A percentile compares a stretch with the other conserved stretches of the same genome.
Evolutionary conservation across 164 flowering plant genomes (phyloP).

Genomic region (Echeveria elegans): DNA sequence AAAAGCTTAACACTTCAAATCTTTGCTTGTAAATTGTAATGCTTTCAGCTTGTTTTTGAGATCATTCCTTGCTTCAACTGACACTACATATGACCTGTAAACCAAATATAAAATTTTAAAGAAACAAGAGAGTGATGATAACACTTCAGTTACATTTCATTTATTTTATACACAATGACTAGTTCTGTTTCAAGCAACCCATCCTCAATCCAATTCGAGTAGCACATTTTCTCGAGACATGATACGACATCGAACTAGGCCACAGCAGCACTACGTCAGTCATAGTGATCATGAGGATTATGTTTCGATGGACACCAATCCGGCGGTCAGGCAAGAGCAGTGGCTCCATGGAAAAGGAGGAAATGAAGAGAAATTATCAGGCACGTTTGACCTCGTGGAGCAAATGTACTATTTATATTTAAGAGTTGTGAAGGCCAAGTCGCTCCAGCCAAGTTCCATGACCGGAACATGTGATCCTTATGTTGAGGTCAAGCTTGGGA

Average conservation of each 20-base stretch:
- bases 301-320: conserved; percentile 17
- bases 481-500: conserved; percentile 31
- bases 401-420: conserved; percentile 28
- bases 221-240: too few relatives aligned
- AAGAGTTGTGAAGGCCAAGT: conserved; percentile 31
- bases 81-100: too few relatives aligned
- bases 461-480: conserved; percentile 22
- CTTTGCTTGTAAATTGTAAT: too few relatives aligned
- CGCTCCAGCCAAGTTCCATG: conserved; percentile 14
- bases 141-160: background rate
- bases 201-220: too few relatives aligned
- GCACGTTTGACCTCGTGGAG: conserved; percentile 34
- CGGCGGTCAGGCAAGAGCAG: conserved; percentile 19
- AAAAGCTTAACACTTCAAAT: too few relatives aligned
- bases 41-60: too few relatives aligned
- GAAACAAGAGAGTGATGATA: background rate
- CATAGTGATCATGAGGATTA: conserved; percentile 15
- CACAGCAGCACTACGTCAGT: background rate
- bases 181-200: too few relatives aligned
- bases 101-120: too few relatives aligned
- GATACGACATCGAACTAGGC: background rate
- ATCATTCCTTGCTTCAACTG: background rate
- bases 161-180: background rate
- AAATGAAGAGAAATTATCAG: too few relatives aligned
- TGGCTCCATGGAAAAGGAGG: conserved; percentile 14